Conservation (phyloP, 2,329 filamentous ascomycete species). For the Fusarium temperatum region DNA sequence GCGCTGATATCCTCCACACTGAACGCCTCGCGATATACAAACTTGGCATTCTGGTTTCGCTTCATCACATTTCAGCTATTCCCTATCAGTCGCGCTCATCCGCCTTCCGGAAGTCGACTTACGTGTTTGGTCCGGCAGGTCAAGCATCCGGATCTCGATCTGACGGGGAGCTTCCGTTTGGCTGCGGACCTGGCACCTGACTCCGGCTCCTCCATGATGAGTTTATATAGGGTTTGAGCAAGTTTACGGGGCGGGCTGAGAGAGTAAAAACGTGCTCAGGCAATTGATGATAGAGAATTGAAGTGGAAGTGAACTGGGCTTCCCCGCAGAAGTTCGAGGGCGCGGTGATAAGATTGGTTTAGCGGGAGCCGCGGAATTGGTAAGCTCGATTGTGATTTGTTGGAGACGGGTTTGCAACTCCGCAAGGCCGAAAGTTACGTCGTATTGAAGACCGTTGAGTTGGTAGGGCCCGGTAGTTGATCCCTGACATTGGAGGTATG, state of each 20-base stretch:
- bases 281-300: background rate
- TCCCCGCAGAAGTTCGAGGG: slow-evolving; percentile 27
- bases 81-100: background rate
- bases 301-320: background rate
- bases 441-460: background rate
- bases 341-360: slow-evolving; percentile 8
- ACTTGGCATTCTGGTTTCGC: slow-evolving; percentile 32
- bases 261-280: slow-evolving; percentile 2
- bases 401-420: background rate
- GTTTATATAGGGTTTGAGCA: background rate
- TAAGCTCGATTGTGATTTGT: background rate
- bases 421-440: background rate
- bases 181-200: background rate
- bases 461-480: background rate
- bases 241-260: background rate
- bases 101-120: background rate
- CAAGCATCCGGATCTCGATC: slow-evolving; percentile 29
- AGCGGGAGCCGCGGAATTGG: slow-evolving; percentile 2
- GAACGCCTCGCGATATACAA: slow-evolving; percentile 33
- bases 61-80: slow-evolving; percentile 42
- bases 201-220: background rate
- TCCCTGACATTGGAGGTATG: background rate
- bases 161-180: slow-evolving; percentile 16
- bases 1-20: slow-evolving; percentile 36
- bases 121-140: slow-evolving; percentile 32